Evolutionary conservation across 169 alveolate genomes (phyloP).

Genomic region (Cyclospora cayetanensis): DNA sequence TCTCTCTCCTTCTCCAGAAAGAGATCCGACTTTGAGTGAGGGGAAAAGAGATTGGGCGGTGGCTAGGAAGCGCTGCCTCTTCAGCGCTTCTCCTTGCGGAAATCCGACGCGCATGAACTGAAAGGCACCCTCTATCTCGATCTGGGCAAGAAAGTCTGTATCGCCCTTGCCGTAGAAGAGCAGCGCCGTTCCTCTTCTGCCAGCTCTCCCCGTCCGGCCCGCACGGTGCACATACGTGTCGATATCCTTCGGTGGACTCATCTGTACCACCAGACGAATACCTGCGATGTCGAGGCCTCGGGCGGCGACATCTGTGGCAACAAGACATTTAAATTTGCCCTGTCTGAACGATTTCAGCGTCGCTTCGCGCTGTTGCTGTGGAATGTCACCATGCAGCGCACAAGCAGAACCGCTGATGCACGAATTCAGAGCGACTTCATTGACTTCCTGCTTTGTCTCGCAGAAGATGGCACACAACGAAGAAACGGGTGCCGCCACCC

Average conservation of each 20-base stretch:
- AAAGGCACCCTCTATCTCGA: slow-evolving; percentile 68
- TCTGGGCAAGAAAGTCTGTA: slow-evolving; percentile 65
- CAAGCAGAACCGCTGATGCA: slow-evolving; percentile 81
- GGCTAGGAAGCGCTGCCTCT: slow-evolving; percentile 62
- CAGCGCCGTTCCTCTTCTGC: slow-evolving; percentile 78
- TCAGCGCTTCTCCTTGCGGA: slow-evolving; percentile 73
- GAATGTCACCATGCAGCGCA: slow-evolving; percentile 92
- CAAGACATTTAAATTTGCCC: slow-evolving; percentile 87
- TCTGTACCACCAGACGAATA: slow-evolving; percentile 87
- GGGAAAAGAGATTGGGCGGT: slow-evolving; percentile 40
- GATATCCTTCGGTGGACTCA: slow-evolving; percentile 88
- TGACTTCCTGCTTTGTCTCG: slow-evolving; percentile 91
- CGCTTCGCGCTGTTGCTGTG: slow-evolving; percentile 89
- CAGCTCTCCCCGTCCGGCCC: slow-evolving; percentile 89
- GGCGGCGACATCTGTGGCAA: slow-evolving; percentile 93
- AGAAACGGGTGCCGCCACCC: slow-evolving; percentile 9
- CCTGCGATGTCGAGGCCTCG: slow-evolving; percentile 93
- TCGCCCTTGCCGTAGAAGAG: slow-evolving; percentile 64
- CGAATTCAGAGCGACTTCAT: slow-evolving; percentile 85
- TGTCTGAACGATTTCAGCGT: slow-evolving; percentile 83
- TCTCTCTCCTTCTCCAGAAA: slow-evolving; percentile 1
- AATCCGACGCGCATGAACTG: slow-evolving; percentile 74
- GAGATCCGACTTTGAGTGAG: not conserved
- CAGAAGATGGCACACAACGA: slow-evolving; percentile 88
- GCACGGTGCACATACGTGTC: slow-evolving; percentile 88